A percentile compares a stretch with the other conserved stretches of the same genome.
phyloP scores from a whole-genome alignment of 805 yeast genomes.

The Cyberlindnera americana region DNA sequence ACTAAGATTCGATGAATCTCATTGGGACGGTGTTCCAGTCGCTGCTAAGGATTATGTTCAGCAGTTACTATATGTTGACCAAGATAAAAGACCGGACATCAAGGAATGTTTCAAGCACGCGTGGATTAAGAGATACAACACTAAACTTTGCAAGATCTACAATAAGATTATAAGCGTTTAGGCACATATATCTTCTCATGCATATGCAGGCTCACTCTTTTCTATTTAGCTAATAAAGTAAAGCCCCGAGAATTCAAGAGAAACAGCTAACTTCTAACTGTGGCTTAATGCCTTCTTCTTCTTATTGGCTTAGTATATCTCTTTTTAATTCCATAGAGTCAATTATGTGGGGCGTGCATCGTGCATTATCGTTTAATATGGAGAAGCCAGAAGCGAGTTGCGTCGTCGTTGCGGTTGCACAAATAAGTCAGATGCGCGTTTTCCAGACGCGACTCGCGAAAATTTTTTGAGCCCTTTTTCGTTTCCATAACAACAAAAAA shows the following conservation, averaged over 20 bases:
- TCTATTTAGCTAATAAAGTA: too few species aligned
- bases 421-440: conserved; percentile 1
- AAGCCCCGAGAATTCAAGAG: too few species aligned
- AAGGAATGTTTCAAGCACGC: conserved; percentile 38
- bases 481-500: conserved; percentile 22
- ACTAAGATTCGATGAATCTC: conserved; percentile 34
- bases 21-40: conserved; percentile 41
- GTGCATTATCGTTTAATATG: too few species aligned
- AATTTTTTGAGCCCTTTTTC: conserved; percentile 1
- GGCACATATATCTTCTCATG: too few species aligned
- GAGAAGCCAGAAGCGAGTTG: too few species aligned
- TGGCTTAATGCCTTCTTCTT: too few species aligned
- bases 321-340: too few species aligned
- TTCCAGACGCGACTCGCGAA: conserved; percentile 7
- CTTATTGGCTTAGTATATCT: too few species aligned
- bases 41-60: conserved; percentile 45
- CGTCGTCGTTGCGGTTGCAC: too few species aligned
- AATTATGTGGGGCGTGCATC: too few species aligned
- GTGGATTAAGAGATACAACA: conserved; percentile 45
- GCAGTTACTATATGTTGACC: conserved; percentile 37
- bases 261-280: too few species aligned
- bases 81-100: conserved; percentile 35
- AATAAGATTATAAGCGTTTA: conserved; percentile 22
- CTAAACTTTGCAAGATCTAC: conserved; percentile 36
- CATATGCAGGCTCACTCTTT: neutral